These are phyloP conservation scores for Colletotrichum endophyticum DNA, from an alignment of 2,329 filamentous ascomycete species.

Conservation along the genomic window DNA sequence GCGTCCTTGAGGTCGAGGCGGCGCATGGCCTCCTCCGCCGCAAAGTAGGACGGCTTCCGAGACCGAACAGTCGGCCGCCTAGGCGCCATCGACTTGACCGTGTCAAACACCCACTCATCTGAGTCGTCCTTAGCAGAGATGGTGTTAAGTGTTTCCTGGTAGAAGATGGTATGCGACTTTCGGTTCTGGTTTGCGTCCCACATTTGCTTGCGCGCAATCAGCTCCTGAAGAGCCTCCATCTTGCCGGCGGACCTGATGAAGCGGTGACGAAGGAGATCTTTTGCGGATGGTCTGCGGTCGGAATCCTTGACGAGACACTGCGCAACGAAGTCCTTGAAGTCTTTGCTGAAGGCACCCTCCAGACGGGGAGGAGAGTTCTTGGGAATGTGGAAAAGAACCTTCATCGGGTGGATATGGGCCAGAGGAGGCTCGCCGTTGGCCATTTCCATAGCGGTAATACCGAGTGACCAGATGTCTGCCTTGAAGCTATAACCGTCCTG, in stretches of 20 bases:
- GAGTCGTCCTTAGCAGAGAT: slow-evolving; percentile 71
- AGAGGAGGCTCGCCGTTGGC: slow-evolving; percentile 89
- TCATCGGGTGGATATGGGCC: slow-evolving; percentile 88
- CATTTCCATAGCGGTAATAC: slow-evolving; percentile 91
- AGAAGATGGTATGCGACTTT: slow-evolving; percentile 78
- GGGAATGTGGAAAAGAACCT: slow-evolving; percentile 88
- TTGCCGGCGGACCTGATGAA: slow-evolving; percentile 90
- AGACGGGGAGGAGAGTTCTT: slow-evolving; percentile 85
- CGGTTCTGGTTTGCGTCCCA: slow-evolving; percentile 78
- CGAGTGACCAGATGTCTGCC: slow-evolving; percentile 91
- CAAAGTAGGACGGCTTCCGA: slow-evolving; percentile 61
- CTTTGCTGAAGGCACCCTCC: slow-evolving; percentile 84
- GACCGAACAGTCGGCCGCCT: slow-evolving; percentile 58
- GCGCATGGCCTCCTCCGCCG: slow-evolving; percentile 65
- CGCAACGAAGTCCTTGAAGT: slow-evolving; percentile 93
- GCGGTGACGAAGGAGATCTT: slow-evolving; percentile 84
- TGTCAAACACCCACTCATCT: slow-evolving; percentile 96
- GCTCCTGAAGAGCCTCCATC: slow-evolving; percentile 84
- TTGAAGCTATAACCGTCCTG: slow-evolving; percentile 85
- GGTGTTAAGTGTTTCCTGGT: slow-evolving; percentile 87
- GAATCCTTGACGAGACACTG: slow-evolving; percentile 93
- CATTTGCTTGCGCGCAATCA: slow-evolving; percentile 82
- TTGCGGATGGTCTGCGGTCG: slow-evolving; percentile 81
- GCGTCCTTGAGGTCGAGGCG: slow-evolving; percentile 66
- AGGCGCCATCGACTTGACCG: slow-evolving; percentile 75